Percentiles rank a stretch among this genome's conserved stretches.
Evolutionary conservation across 257 asterid genomes (phyloP).

Genomic region (Solanum pennellii): DNA sequence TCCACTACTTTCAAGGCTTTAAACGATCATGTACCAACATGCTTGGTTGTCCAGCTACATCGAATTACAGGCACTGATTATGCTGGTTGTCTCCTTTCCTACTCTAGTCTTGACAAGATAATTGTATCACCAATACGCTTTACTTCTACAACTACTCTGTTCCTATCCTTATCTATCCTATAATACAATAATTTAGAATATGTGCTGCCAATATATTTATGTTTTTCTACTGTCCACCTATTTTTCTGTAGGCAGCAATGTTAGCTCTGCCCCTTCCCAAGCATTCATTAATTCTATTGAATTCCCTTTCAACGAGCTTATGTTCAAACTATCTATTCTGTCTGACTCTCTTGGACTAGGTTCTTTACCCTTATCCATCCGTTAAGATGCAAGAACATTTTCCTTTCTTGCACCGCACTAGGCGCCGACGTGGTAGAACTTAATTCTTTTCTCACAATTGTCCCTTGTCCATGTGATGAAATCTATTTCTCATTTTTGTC

Average conservation of each 20-base stretch:
- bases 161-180: background rate
- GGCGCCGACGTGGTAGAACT: background rate
- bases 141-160: background rate
- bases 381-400: background rate
- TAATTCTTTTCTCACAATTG: background rate
- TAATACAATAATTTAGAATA: background rate
- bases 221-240: background rate
- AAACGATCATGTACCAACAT: too few relatives aligned
- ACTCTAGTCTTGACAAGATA: background rate
- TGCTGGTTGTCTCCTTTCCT: background rate
- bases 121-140: background rate
- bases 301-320: background rate
- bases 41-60: background rate
- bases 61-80: background rate
- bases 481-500: background rate
- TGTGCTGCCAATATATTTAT: background rate
- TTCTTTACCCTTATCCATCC: background rate
- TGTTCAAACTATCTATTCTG: background rate
- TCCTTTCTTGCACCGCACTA: background rate
- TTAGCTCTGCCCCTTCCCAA: background rate
- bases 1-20: background rate
- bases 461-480: background rate
- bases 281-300: background rate
- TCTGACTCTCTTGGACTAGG: background rate
- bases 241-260: background rate